These are phyloP conservation scores for Hypoxylon sp. DNA, from an alignment of 2,329 filamentous ascomycete genomes.

Conservation along the genomic window DNA sequence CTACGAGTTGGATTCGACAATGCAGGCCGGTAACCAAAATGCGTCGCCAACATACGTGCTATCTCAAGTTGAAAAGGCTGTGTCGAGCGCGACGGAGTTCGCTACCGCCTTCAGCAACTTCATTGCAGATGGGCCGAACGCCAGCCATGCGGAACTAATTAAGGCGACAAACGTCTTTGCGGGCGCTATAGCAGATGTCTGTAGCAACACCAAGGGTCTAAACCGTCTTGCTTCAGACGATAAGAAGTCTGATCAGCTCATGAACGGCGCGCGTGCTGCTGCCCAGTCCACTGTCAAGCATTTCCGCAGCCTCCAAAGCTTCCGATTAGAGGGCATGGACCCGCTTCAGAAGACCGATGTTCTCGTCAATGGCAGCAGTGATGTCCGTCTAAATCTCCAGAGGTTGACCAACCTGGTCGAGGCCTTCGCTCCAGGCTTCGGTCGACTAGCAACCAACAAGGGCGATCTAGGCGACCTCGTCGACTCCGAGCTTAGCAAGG, in stretches of 20 bases:
- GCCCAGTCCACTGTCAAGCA: conserved; percentile 92
- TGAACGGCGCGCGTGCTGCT: conserved; percentile 85
- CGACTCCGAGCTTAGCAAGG: conserved; percentile 91
- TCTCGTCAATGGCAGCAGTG: conserved; percentile 96
- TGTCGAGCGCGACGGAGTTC: conserved; percentile 94
- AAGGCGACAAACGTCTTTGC: conserved; percentile 92
- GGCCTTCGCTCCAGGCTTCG: conserved; percentile 88
- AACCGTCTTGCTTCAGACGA: conserved; percentile 94
- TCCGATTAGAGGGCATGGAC: conserved; percentile 91
- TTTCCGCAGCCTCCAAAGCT: conserved; percentile 94
- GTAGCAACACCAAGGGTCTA: conserved; percentile 96
- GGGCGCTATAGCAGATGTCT: conserved; percentile 91
- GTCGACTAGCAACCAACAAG: conserved; percentile 81
- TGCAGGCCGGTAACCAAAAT: conserved; percentile 99
- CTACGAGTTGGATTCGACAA: conserved; percentile 96
- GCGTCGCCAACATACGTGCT: conserved; percentile 94
- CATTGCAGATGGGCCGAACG: conserved; percentile 95
- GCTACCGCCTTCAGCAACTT: conserved; percentile 99
- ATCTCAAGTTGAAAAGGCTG: conserved; percentile 97
- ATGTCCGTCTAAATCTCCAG: conserved; percentile 94
- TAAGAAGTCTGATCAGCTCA: conserved; percentile 89
- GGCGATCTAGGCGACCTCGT: conserved; percentile 95
- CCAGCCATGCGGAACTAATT: conserved; percentile 90
- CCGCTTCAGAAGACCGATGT: conserved; percentile 95
- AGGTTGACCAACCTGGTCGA: conserved; percentile 94